Evolutionary conservation across 164 flowering plant genomes (phyloP).

Genomic region (Houttuynia cordata): DNA sequence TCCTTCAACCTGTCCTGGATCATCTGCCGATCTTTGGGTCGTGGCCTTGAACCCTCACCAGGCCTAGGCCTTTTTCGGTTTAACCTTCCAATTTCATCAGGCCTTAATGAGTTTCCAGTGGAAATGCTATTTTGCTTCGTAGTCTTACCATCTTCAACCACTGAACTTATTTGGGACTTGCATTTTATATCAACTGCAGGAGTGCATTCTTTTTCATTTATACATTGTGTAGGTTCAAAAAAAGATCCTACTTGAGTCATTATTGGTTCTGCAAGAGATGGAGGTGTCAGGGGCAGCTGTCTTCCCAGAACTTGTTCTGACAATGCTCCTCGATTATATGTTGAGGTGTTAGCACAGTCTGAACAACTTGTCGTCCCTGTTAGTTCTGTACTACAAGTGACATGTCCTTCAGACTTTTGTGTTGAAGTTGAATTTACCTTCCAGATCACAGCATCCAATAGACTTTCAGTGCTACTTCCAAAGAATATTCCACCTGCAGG

Average conservation of each 20-base stretch:
- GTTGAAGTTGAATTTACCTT: slow-evolving; percentile 31
- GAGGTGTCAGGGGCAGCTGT: slow-evolving; percentile 25
- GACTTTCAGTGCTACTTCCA: slow-evolving; percentile 35
- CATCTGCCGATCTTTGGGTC: slow-evolving; percentile 99
- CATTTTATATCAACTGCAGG: slow-evolving; percentile 34
- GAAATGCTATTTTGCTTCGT: slow-evolving; percentile 41
- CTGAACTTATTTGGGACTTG: slow-evolving; percentile 60
- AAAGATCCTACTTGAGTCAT: slow-evolving; percentile 31
- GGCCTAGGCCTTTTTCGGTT: slow-evolving; percentile 88
- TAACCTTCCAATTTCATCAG: slow-evolving; percentile 43
- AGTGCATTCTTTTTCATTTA: slow-evolving; percentile 27
- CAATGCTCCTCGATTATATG: slow-evolving; percentile 10
- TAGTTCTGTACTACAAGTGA: slow-evolving; percentile 43
- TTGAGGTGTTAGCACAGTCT: slow-evolving; percentile 22
- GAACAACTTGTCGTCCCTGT: slow-evolving; percentile 44
- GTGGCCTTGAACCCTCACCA: slow-evolving; percentile 88
- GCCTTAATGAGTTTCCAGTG: slow-evolving; percentile 49
- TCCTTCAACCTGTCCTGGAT: slow-evolving; percentile 97
- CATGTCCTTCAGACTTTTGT: slow-evolving; percentile 40
- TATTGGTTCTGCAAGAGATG: slow-evolving; percentile 21
- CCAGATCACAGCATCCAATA: slow-evolving; percentile 85
- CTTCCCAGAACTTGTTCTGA: slow-evolving; percentile 20
- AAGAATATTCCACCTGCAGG: slow-evolving; percentile 30
- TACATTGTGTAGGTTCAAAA: slow-evolving; percentile 24
- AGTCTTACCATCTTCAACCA: slow-evolving; percentile 44